phyloP scores from a whole-genome alignment of 345 rosid genomes.

The Anastatica hierochuntica region DNA sequence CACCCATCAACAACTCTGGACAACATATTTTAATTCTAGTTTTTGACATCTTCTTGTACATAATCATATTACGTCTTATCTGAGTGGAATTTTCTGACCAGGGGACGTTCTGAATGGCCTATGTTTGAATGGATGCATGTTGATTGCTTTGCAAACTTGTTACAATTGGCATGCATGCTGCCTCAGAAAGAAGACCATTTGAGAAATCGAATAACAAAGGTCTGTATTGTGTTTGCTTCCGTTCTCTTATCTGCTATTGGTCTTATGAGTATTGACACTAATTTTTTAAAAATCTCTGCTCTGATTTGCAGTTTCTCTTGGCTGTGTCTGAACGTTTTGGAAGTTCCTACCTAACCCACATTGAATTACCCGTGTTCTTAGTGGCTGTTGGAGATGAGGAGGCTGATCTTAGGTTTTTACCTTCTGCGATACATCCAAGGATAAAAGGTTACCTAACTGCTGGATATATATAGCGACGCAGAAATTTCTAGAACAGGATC shows the following conservation, averaged over 20 bases:
- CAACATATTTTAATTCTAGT: not conserved
- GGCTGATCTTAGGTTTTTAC: conserved; percentile 64
- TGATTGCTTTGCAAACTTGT: conserved; percentile 78
- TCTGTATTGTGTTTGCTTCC: conserved; percentile 20
- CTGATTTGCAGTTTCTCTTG: conserved; percentile 63
- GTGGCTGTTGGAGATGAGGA: conserved; percentile 82
- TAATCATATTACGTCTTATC: not conserved
- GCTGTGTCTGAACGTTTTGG: conserved; percentile 67
- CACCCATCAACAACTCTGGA: conserved; percentile 4
- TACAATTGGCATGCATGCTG: conserved; percentile 69
- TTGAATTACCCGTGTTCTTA: conserved; percentile 79
- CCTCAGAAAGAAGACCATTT: conserved; percentile 84
- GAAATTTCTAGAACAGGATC: not conserved
- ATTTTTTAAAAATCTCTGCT: not conserved
- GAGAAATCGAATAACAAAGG: conserved; percentile 78
- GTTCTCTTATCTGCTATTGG: not conserved
- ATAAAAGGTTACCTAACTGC: conserved; percentile 48
- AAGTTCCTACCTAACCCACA: conserved; percentile 62
- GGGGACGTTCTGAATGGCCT: conserved; percentile 82
- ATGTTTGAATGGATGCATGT: conserved; percentile 90
- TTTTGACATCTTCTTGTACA: not conserved
- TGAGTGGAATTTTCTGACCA: conserved; percentile 19
- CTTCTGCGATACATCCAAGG: conserved; percentile 43
- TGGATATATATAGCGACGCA: conserved; percentile 2
- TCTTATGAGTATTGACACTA: not conserved